These are phyloP conservation scores for Barbatosphaeria neglecta DNA, from an alignment of 495 filamentous ascomycete genomes.

Conservation along the genomic window DNA sequence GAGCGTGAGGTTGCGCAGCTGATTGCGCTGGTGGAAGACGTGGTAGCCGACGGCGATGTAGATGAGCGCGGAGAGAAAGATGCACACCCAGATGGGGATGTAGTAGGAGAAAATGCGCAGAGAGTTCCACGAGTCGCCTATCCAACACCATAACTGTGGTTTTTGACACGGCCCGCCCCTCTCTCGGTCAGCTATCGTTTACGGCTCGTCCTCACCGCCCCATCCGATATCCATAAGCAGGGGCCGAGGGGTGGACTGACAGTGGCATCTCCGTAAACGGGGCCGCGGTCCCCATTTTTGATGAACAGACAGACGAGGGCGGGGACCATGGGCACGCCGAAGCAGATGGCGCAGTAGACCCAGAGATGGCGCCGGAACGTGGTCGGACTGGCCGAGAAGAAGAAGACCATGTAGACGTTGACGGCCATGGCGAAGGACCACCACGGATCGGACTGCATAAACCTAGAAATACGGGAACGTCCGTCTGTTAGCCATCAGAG, in stretches of 20 bases:
- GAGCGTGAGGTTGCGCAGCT: constrained; percentile 37
- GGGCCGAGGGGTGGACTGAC: constrained; percentile 12
- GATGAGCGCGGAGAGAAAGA: constrained; percentile 54
- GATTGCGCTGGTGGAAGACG: constrained; percentile 50
- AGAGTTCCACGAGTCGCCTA: constrained; percentile 52
- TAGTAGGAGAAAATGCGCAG: constrained; percentile 73
- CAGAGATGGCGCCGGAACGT: constrained; percentile 56
- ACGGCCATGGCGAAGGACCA: constrained; percentile 69
- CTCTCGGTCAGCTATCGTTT: not conserved
- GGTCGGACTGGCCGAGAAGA: constrained; percentile 53
- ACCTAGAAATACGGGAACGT: constrained; percentile 17
- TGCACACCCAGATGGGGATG: constrained; percentile 73
- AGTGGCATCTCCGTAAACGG: constrained; percentile 64
- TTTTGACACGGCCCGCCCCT: too few species aligned
- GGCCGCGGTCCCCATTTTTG: constrained; percentile 26
- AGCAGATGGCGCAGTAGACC: constrained; percentile 60
- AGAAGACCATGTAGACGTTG: constrained; percentile 80
- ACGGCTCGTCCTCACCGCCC: too few species aligned
- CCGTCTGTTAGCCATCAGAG: not conserved
- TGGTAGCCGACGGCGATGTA: constrained; percentile 61
- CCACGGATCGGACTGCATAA: constrained; percentile 47
- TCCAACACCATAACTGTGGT: constrained; percentile 76
- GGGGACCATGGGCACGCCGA: constrained; percentile 62
- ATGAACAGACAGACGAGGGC: constrained; percentile 56
- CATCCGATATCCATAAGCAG: not conserved